Conservation (phyloP, 78 protist genomes). For the Diacronema lutheri region DNA sequence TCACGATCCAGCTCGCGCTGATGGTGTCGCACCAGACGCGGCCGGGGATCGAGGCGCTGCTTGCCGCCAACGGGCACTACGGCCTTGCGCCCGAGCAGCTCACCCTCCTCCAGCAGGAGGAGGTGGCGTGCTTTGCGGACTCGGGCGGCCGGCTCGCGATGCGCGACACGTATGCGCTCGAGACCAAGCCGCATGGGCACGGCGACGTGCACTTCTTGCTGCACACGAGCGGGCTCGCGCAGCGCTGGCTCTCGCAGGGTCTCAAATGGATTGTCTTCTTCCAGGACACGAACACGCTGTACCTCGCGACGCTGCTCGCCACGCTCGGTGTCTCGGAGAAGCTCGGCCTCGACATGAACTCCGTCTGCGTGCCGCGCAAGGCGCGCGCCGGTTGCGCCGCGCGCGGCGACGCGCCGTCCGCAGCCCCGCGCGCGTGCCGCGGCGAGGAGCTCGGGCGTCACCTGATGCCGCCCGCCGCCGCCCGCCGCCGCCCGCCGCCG, state of each 20-base stretch:
- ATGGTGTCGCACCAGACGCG: conserved; percentile 43
- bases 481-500: too few relatives aligned
- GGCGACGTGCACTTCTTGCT: conserved; percentile 50
- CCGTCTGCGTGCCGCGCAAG: conserved; percentile 30
- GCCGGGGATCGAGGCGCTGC: not conserved
- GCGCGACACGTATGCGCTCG: not conserved
- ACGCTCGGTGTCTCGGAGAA: conserved; percentile 31
- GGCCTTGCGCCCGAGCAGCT: not conserved
- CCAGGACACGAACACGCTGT: conserved; percentile 63
- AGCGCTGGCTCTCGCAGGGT: not conserved
- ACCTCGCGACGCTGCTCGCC: conserved; percentile 19
- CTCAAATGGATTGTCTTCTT: too few relatives aligned
- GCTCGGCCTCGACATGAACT: conserved; percentile 8
- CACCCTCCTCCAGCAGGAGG: conserved; percentile 23
- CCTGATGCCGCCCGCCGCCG: too few relatives aligned
- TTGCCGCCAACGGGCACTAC: not conserved
- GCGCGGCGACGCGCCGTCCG: not conserved
- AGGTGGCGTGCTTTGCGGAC: conserved; percentile 21
- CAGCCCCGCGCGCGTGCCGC: not conserved
- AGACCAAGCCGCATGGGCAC: conserved; percentile 55
- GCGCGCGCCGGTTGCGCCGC: conserved; percentile 45
- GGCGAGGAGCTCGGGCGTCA: too few relatives aligned
- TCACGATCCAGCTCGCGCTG: conserved; percentile 16
- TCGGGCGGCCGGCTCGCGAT: not conserved
- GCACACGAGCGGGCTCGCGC: not conserved